phyloP scores from a whole-genome alignment of 2,329 filamentous ascomycete species.

The Atkinsonella hypoxylon region DNA sequence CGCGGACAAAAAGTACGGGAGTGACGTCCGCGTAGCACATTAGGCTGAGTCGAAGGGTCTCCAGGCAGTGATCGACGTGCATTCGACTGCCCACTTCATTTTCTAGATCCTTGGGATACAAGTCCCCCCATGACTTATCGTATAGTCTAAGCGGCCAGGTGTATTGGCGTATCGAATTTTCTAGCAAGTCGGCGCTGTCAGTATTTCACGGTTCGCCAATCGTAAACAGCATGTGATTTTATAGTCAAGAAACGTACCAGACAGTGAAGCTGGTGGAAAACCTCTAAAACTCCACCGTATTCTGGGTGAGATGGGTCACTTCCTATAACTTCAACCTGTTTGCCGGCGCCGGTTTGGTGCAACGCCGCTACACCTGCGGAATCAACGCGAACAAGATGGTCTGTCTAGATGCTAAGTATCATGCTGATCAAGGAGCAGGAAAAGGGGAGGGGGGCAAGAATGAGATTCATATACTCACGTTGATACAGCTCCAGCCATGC shows the following conservation, averaged over 20 bases:
- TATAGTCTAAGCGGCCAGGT: conserved; percentile 1
- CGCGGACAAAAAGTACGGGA: neutral
- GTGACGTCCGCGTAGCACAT: conserved; percentile 3
- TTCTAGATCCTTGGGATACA: neutral
- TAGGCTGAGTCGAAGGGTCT: neutral
- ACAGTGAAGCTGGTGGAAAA: neutral
- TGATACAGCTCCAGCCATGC: neutral
- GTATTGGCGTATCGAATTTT: neutral
- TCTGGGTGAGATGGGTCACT: neutral
- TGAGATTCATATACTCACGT: neutral
- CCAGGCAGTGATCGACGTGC: conserved; percentile 3
- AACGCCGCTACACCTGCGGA: neutral
- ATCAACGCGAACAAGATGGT: neutral
- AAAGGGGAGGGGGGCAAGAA: neutral
- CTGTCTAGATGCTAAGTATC: neutral
- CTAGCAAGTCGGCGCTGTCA: neutral
- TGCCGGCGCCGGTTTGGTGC: neutral
- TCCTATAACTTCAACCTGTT: neutral
- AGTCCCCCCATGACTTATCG: conserved; percentile 1
- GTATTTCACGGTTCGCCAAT: neutral
- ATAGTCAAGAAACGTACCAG: neutral
- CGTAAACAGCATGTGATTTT: neutral
- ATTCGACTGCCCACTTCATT: neutral
- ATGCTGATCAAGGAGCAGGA: neutral
- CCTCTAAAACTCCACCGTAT: neutral